Percentiles rank a stretch among this genome's conserved stretches.
These are phyloP conservation scores for Neurospora sp. DNA, from an alignment of 495 filamentous ascomycete species.

Conservation along the genomic window DNA sequence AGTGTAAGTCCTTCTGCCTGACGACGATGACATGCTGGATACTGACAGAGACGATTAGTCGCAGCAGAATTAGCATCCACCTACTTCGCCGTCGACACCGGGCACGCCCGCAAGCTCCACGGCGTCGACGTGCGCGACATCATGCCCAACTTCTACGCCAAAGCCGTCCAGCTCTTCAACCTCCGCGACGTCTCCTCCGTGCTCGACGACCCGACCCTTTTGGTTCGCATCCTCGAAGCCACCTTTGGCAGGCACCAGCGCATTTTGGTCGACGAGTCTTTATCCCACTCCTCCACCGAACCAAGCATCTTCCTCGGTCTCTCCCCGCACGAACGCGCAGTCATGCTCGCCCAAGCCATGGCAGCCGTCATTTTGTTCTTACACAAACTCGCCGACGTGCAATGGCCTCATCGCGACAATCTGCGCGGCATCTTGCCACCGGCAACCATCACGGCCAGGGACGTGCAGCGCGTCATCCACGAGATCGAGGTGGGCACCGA, in stretches of 20 bases:
- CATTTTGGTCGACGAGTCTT: constrained; percentile 10
- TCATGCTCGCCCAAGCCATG: constrained; percentile 16
- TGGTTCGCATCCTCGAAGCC: constrained; percentile 9
- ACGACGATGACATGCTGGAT: too few species aligned
- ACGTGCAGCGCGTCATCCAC: constrained; percentile 8
- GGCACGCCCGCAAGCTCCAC: constrained; percentile 19
- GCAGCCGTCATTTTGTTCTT: constrained; percentile 15
- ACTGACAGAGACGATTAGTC: neutral
- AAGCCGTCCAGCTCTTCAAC: constrained; percentile 21
- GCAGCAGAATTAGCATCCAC: constrained; percentile 13
- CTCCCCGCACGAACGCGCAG: constrained; percentile 22
- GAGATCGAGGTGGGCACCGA: constrained; percentile 5
- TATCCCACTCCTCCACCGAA: constrained; percentile 12
- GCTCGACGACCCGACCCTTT: constrained; percentile 8
- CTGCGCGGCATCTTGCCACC: neutral
- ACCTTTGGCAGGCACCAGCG: constrained; percentile 12
- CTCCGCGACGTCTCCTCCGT: constrained; percentile 9
- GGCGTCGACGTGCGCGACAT: constrained; percentile 22
- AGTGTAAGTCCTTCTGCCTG: constrained; percentile 8
- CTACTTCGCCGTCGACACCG: constrained; percentile 21
- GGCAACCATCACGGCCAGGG: neutral
- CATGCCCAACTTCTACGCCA: constrained; percentile 21
- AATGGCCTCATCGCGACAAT: constrained; percentile 14
- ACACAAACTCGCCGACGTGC: constrained; percentile 18
- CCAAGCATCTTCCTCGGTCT: constrained; percentile 10